Conservation (phyloP, 768 basidiomycete species). For the Thelephora ganbajun region DNA sequence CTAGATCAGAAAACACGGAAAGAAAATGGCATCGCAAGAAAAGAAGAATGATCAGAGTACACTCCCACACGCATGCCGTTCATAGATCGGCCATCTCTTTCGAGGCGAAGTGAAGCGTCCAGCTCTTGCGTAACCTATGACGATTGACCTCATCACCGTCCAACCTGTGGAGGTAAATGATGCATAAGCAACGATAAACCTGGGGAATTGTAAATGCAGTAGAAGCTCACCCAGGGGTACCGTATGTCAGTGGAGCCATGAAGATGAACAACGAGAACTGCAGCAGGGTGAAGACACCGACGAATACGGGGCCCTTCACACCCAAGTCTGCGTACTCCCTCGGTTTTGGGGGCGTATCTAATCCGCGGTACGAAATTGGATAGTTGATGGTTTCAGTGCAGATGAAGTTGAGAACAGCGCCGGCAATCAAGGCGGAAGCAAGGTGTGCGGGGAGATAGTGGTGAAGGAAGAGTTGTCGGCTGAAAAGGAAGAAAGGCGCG, state of each 20-base stretch:
- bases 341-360: slow-evolving; percentile 33
- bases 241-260: slow-evolving; percentile 87
- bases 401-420: slow-evolving; percentile 82
- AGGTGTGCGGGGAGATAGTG: slow-evolving; percentile 97
- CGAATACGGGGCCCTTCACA: slow-evolving; percentile 55
- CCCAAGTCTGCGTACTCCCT: slow-evolving; percentile 62
- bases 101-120: slow-evolving; percentile 89
- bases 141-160: slow-evolving; percentile 76
- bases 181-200: slow-evolving; percentile 5
- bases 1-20: too few relatives aligned
- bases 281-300: slow-evolving; percentile 39
- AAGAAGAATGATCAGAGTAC: too few relatives aligned
- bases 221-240: slow-evolving; percentile 76
- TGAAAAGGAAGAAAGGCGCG: slow-evolving; percentile 96
- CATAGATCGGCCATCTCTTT: slow-evolving; percentile 30
- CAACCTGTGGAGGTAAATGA: slow-evolving; percentile 33
- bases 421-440: slow-evolving; percentile 83
- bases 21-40: too few relatives aligned
- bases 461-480: slow-evolving; percentile 91
- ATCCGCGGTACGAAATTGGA: slow-evolving; percentile 69
- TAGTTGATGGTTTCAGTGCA: slow-evolving; percentile 85
- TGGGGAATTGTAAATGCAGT: background rate
- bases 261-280: slow-evolving; percentile 59
- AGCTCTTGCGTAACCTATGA: slow-evolving; percentile 70
- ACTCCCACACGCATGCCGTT: too few relatives aligned